Percentiles rank a stretch among this genome's conserved stretches.
These are phyloP conservation scores for Rhododendron ovatum DNA, from an alignment of 148 eudicot genomes.

Conservation along the genomic window DNA sequence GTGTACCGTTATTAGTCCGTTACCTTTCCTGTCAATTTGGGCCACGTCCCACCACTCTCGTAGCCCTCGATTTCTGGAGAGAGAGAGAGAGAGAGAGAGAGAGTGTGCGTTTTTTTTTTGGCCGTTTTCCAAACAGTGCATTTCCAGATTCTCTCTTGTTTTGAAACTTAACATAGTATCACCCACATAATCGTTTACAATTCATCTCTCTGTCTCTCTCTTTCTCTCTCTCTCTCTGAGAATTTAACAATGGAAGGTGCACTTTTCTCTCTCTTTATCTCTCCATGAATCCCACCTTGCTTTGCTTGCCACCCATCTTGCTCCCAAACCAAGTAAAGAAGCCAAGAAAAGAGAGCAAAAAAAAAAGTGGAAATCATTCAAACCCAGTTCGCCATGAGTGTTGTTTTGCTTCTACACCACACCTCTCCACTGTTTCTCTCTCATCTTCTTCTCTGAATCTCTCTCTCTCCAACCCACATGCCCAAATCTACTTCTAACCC, in stretches of 20 bases:
- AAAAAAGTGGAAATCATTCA: background rate
- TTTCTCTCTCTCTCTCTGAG: background rate
- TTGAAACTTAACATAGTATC: background rate
- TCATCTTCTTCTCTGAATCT: background rate
- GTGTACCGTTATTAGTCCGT: background rate
- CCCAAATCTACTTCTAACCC: background rate
- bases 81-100: too few relatives aligned
- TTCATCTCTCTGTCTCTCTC: constrained; percentile 1
- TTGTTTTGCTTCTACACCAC: constrained; percentile 16
- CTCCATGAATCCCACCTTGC: constrained; percentile 18
- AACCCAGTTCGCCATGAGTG: constrained; percentile 14
- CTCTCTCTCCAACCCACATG: background rate
- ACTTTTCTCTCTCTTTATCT: background rate
- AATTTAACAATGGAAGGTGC: background rate
- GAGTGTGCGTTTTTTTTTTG: constrained; percentile 8
- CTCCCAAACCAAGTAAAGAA: constrained; percentile 28
- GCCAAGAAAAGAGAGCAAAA: background rate
- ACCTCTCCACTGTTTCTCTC: constrained; percentile 5
- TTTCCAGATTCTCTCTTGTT: background rate
- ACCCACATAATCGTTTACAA: background rate
- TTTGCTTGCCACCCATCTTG: constrained; percentile 19
- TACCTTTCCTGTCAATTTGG: background rate
- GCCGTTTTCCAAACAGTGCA: constrained; percentile 20
- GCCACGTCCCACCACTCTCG: background rate
- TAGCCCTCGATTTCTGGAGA: background rate